A percentile compares a stretch with the other conserved stretches of the same genome.
Conservation (phyloP, 768 basidiomycete genomes). For the Lanmaoa rubissima region DNA sequence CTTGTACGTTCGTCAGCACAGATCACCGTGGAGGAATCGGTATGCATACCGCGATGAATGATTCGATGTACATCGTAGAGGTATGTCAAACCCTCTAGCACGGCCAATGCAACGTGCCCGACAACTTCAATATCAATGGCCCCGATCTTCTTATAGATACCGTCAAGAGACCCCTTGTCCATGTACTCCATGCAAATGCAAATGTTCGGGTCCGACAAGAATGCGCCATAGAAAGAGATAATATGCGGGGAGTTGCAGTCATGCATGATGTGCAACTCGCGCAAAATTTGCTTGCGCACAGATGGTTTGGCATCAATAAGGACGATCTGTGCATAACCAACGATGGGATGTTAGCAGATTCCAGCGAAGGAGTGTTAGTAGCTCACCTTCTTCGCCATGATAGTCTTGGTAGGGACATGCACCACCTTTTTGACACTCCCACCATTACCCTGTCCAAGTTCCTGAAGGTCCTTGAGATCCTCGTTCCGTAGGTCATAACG, state of each 20-base stretch:
- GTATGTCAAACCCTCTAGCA: slow-evolving; percentile 93
- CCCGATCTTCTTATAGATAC: slow-evolving; percentile 95
- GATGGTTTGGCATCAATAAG: slow-evolving; percentile 96
- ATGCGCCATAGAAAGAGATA: slow-evolving; percentile 96
- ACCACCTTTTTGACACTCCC: slow-evolving; percentile 97
- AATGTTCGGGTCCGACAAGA: slow-evolving; percentile 95
- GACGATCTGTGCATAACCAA: slow-evolving; percentile 61
- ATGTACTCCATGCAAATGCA: slow-evolving; percentile 98
- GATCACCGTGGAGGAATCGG: background rate
- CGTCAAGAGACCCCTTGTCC: slow-evolving; percentile 93
- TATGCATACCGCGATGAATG: slow-evolving; percentile 90
- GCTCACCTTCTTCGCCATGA: slow-evolving; percentile 98
- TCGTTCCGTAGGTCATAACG: slow-evolving; percentile 84
- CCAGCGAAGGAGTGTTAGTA: background rate
- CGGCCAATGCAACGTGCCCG: slow-evolving; percentile 90
- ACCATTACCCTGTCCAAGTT: slow-evolving; percentile 95
- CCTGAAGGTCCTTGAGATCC: slow-evolving; percentile 86
- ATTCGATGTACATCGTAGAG: slow-evolving; percentile 97
- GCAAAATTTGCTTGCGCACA: slow-evolving; percentile 94
- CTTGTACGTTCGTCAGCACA: slow-evolving; percentile 34
- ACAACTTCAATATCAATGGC: slow-evolving; percentile 92
- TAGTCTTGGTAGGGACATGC: slow-evolving; percentile 83
- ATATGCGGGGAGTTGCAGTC: slow-evolving; percentile 93
- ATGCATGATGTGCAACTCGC: slow-evolving; percentile 99
- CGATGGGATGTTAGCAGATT: background rate